Base-by-base conservation (phyloP, 139 green algal species). In the Gonium pectorale region DNA sequence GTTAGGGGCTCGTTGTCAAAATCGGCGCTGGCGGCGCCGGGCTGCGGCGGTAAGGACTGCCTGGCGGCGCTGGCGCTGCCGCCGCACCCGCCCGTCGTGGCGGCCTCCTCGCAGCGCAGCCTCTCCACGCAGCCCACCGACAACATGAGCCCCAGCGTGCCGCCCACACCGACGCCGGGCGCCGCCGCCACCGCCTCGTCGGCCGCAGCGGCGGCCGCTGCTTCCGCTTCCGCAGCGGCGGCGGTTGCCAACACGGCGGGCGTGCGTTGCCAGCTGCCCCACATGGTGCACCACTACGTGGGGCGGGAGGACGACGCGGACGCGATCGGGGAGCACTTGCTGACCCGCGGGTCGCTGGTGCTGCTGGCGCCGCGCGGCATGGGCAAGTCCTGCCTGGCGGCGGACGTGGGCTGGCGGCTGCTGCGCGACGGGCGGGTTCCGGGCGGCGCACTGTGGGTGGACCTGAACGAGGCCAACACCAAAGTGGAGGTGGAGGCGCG, bases 351-450 rank as follows among this genome's bases (percentile, higher is more conserved):
- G 4, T 63, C 27, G 11, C 33, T 70, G 68, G 21, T 52, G 35
- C 68, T 86, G 49, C 66, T 86, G 38, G 80, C 66, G 3, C 29
- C 15, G 2, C 68, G 66, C 11, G 80, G 80, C 37, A 54, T 80
- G 38, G 80, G 80, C 38, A 86, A 86, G 68, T 86, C 80, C 0
- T 72, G 51, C 41, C 60, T 80, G 29, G 80, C 80, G 29, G 35
- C 62, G 38, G 67, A 86, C 40, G 52, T 86, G 26, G 67, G 68
- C 54, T 51, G 40, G 67, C 54, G 31, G 46, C 27, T 86, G 52
- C 17, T 62, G 52, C 27, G 21, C 2, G 37, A 5, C 0, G 80
- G 68, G 6, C 2, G 40, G 29, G 35, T 33, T 5, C 1, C 46
- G 26, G 79, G 41, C 17, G 79, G 64, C 31, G 79, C 64, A 3